Base-by-base conservation (phyloP, 345 rosid genomes). In the Fremontodendron californicum region DNA sequence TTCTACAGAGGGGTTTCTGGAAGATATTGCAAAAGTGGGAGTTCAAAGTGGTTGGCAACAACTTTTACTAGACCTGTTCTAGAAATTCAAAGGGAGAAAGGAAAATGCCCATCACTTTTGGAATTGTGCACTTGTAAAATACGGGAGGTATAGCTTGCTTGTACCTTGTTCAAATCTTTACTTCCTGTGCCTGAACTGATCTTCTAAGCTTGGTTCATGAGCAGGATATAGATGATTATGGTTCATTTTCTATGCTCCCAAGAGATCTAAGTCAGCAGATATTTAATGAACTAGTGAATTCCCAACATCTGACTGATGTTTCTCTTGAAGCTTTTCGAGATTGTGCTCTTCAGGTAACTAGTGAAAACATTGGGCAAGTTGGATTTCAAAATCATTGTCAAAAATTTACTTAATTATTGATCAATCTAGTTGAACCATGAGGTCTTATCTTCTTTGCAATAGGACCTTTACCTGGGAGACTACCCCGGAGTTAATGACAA, bases 241-340 rank as follows among this genome's bases (percentile, higher is more conserved):
- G 7, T 43, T 81, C 86, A 10, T 94, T 91, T 86, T 86, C 89
- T 6, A 80, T 21, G 81, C 91, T 94, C 18, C 98, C 98, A 11
- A 89, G 95, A 80, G 97, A 94, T 83, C 89, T 93, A 75, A 90
- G 87, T 84, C 98, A 93, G 88, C 94, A 84, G 82, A 89, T 94
- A 58, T 88, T 94, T 66, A 89, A 94, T 87, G 94, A 90, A 65
- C 68, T 88, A 81, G 94, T 89, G 57, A 71, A 58, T 70, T 88
- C 95, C 9, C 92, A 68, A 46, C 61, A 80, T 51, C 76, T 94
- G 48, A 82, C 78, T 29, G 81, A 82, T 31, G 81, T 57, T 81
- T 80, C 80, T 82, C 87, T 94, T 3, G 84, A 92, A 84, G 88
- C 93, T 35, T 94, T 94, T 77, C 87, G 89, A 62, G 93, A 94